Percentiles rank a stretch among this genome's conserved stretches.
Evolutionary conservation across 179 eudicot species (phyloP).

Genomic region (Corrigiola litoralis): DNA sequence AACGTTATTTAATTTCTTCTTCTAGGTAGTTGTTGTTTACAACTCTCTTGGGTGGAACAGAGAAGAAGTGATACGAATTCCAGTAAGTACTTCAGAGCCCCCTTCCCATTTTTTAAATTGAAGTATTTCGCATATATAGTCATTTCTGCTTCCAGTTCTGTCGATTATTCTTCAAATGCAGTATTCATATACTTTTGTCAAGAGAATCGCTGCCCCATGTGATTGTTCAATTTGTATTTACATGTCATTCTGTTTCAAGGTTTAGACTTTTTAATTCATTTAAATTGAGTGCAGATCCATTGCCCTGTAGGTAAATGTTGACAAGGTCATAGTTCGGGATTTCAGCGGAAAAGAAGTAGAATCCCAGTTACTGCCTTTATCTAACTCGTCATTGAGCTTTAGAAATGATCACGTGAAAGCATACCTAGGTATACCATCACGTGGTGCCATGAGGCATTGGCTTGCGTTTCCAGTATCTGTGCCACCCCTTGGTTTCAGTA

Average conservation of each 20-base stretch:
- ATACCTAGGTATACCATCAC: slow-evolving; percentile 51
- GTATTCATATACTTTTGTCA: background rate
- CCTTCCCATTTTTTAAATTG: background rate
- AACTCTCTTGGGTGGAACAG: slow-evolving; percentile 93
- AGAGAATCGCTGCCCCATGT: background rate
- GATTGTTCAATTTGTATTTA: background rate
- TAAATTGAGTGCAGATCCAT: slow-evolving; percentile 6
- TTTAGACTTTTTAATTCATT: background rate
- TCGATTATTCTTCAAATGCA: background rate
- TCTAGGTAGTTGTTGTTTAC: slow-evolving; percentile 71
- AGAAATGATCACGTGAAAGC: slow-evolving; percentile 55
- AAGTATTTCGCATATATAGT: background rate
- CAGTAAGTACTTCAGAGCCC: slow-evolving; percentile 46
- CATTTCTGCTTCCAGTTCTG: background rate
- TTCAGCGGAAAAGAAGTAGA: slow-evolving; percentile 64
- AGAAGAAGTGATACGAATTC: slow-evolving; percentile 76
- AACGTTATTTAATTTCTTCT: slow-evolving; percentile 1
- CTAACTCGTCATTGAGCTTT: slow-evolving; percentile 45
- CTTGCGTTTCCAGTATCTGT: slow-evolving; percentile 84
- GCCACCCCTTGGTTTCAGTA: slow-evolving; percentile 95
- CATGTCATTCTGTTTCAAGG: background rate
- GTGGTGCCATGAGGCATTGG: slow-evolving; percentile 49
- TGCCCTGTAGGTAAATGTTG: slow-evolving; percentile 52
- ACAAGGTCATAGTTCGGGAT: slow-evolving; percentile 55
- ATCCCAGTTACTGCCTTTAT: slow-evolving; percentile 73